phyloP scores from a whole-genome alignment of 306 rosid species.

The Senna tora region DNA sequence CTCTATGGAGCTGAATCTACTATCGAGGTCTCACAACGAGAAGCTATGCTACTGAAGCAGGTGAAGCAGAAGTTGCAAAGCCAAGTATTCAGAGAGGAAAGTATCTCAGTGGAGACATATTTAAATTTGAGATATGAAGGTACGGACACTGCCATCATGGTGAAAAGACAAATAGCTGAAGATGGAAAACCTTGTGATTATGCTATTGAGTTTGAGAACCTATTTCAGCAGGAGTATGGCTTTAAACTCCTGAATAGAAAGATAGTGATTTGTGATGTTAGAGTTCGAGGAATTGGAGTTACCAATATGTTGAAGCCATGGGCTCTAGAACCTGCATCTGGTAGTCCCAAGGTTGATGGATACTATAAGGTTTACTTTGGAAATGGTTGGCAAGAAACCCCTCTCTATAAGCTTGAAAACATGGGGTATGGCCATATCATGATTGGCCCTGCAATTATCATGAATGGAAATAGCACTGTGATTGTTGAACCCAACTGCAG shows the following conservation, averaged over 20 bases:
- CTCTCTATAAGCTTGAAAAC: slow-evolving; percentile 85
- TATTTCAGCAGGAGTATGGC: slow-evolving; percentile 89
- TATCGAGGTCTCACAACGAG: slow-evolving; percentile 62
- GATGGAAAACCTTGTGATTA: slow-evolving; percentile 55
- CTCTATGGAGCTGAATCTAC: slow-evolving; percentile 64
- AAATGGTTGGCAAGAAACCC: slow-evolving; percentile 79
- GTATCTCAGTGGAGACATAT: slow-evolving; percentile 59
- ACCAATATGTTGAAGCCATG: slow-evolving; percentile 84
- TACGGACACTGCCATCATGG: slow-evolving; percentile 95
- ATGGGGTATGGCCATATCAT: slow-evolving; percentile 65
- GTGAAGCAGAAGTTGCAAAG: slow-evolving; percentile 70
- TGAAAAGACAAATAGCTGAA: slow-evolving; percentile 49
- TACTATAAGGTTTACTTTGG: slow-evolving; percentile 80
- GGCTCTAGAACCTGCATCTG: slow-evolving; percentile 50
- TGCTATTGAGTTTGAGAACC: slow-evolving; percentile 67
- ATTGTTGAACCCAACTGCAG: slow-evolving; percentile 83
- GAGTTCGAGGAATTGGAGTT: slow-evolving; percentile 86
- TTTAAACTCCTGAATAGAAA: slow-evolving; percentile 77
- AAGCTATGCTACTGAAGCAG: slow-evolving; percentile 60
- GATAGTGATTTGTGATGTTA: slow-evolving; percentile 74
- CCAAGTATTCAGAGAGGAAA: slow-evolving; percentile 81
- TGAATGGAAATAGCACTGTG: slow-evolving; percentile 97
- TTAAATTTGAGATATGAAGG: slow-evolving; percentile 94
- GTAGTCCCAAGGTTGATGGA: slow-evolving; percentile 69
- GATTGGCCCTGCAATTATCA: slow-evolving; percentile 80